Evolutionary conservation across 192 early-diverging fungal species (phyloP).

Genomic region (Coemansia sp.): DNA sequence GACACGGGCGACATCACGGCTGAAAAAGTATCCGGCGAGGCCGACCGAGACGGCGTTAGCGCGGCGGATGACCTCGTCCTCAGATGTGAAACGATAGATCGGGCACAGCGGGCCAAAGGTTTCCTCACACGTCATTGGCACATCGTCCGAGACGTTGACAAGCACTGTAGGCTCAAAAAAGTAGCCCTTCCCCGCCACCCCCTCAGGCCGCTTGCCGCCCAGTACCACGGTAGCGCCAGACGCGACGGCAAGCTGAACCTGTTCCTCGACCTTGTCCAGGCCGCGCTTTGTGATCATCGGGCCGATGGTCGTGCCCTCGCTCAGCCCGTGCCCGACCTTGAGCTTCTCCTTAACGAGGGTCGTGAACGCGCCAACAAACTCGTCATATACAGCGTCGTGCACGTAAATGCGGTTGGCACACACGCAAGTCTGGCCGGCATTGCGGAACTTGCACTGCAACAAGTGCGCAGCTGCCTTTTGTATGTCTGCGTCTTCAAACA

Average conservation of each 20-base stretch:
- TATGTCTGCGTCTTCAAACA: slow-evolving; percentile 59
- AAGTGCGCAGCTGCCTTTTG: slow-evolving; percentile 39
- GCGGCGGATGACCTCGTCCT: slow-evolving; percentile 74
- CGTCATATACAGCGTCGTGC: slow-evolving; percentile 66
- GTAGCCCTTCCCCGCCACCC: slow-evolving; percentile 53
- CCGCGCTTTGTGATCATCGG: slow-evolving; percentile 78
- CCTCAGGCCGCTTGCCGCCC: slow-evolving; percentile 61
- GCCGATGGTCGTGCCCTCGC: slow-evolving; percentile 67
- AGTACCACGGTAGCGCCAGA: slow-evolving; percentile 72
- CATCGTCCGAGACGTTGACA: slow-evolving; percentile 65
- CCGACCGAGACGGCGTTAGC: slow-evolving; percentile 80
- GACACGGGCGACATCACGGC: slow-evolving; percentile 70
- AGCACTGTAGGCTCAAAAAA: slow-evolving; percentile 88
- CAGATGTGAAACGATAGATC: slow-evolving; percentile 74
- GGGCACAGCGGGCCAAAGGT: slow-evolving; percentile 91
- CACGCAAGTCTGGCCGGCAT: slow-evolving; percentile 79
- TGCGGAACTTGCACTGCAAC: slow-evolving; percentile 59
- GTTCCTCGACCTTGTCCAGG: slow-evolving; percentile 67
- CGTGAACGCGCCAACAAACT: slow-evolving; percentile 67
- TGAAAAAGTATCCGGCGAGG: slow-evolving; percentile 86
- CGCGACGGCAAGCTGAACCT: slow-evolving; percentile 71
- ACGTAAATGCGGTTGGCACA: slow-evolving; percentile 72
- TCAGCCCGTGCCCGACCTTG: slow-evolving; percentile 77
- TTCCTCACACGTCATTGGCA: slow-evolving; percentile 77
- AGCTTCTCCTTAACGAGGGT: slow-evolving; percentile 42